These are phyloP conservation scores for Ochromonas danica DNA, from an alignment of 108 stramenopile species.

Conservation along the genomic window DNA sequence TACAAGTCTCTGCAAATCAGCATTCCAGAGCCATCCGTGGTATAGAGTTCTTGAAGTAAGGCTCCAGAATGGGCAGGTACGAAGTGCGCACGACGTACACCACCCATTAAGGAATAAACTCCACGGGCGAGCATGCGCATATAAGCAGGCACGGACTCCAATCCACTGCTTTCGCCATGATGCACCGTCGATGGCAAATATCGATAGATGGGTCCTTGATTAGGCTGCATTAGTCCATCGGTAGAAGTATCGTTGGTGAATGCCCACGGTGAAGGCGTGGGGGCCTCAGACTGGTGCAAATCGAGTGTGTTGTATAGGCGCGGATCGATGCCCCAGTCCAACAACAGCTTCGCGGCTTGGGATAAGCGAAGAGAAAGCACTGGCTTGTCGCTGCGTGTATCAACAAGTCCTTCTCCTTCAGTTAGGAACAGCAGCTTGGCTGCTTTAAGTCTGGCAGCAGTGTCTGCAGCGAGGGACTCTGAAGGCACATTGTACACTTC, in stretches of 20 bases:
- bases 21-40: constrained; percentile 85
- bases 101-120: constrained; percentile 71
- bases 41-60: constrained; percentile 88
- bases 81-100: constrained; percentile 83
- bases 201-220: too few species aligned
- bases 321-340: neutral
- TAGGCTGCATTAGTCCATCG: too few species aligned
- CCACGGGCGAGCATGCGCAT: constrained; percentile 68
- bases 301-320: too few species aligned
- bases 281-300: too few species aligned
- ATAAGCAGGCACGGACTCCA: constrained; percentile 56
- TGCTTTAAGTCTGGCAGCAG: constrained; percentile 72
- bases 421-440: constrained; percentile 81
- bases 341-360: constrained; percentile 70
- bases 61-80: constrained; percentile 72
- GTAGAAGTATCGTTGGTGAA: too few species aligned
- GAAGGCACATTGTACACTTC: constrained; percentile 90
- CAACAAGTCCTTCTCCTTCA: constrained; percentile 60
- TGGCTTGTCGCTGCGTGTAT: constrained; percentile 54
- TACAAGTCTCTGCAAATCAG: constrained; percentile 87
- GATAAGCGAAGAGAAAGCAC: constrained; percentile 71
- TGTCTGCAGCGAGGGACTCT: constrained; percentile 71
- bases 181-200: too few species aligned
- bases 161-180: constrained; percentile 44
- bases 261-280: too few species aligned